Percentiles rank a stretch among this genome's conserved stretches.
phyloP scores from a whole-genome alignment of 768 basidiomycete species.

The Leccinum disarticulatum region DNA sequence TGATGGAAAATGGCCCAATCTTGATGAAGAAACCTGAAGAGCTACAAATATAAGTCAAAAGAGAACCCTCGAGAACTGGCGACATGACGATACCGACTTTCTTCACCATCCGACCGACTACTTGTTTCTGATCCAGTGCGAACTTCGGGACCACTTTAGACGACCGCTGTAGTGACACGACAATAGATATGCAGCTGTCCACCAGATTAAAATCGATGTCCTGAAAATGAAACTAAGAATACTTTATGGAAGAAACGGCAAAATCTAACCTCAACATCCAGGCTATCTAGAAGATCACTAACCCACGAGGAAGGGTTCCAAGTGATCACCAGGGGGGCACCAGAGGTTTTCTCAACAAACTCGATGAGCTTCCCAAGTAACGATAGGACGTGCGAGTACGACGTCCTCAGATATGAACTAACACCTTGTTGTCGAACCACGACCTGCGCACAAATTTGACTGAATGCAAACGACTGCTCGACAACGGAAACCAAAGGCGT shows the following conservation, averaged over 20 bases:
- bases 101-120: conserved; percentile 60
- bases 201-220: conserved; percentile 60
- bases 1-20: conserved; percentile 72
- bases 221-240: conserved; percentile 12
- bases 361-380: conserved; percentile 52
- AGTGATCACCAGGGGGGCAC: conserved; percentile 35
- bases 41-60: conserved; percentile 36
- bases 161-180: conserved; percentile 55
- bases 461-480: conserved; percentile 52
- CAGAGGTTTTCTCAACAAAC: conserved; percentile 36
- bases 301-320: conserved; percentile 76
- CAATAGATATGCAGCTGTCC: conserved; percentile 58
- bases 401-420: conserved; percentile 42
- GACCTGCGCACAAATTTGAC: conserved; percentile 41
- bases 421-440: conserved; percentile 35
- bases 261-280: conserved; percentile 55
- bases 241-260: not conserved
- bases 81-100: conserved; percentile 34
- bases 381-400: conserved; percentile 50
- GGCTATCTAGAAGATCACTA: conserved; percentile 45
- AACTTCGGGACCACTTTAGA: conserved; percentile 51
- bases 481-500: conserved; percentile 60
- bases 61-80: not conserved
- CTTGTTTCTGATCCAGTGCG: conserved; percentile 51
- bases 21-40: conserved; percentile 72